Base-by-base conservation (phyloP, 371 early-diverging fungal species). In the Mucor circinelloides region DNA sequence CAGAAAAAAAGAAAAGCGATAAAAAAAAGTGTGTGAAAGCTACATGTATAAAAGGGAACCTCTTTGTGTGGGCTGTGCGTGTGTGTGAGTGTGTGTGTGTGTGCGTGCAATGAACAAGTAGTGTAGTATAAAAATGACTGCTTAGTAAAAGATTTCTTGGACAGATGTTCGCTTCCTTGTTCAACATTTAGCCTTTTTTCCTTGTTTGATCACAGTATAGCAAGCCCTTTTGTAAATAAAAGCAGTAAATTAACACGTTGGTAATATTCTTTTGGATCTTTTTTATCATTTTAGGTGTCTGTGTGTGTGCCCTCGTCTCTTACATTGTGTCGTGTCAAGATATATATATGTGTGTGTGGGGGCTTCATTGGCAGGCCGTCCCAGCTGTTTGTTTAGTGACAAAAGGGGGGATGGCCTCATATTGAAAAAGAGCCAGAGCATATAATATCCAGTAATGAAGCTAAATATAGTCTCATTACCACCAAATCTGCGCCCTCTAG, bases 21-120 rank as follows among this genome's bases (percentile, higher is more conserved):
- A 60, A 36, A 60, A 28, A 25, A 60, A 60, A 44, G 42, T 44
- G 52, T 52, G 52, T 52, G 52, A 52, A 52, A 52, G 52, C 21
- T 52, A 52, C 27, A 52, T 52, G 52, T 27, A 52, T 27, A 52
- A 27, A 52, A 52, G 27, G 46, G 52, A 52, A 52, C 27, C 23
- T 52, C 52, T 52, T 27, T 23, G 23, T 23, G 10, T 27, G 50
- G 21, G 50, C 13, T 13, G 21, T 23, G 50, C 23, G 52, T 15
- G 52, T 2, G 52, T 38, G 21, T 52, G 52, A 5, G 44, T 27
- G 52, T 15, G 52, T 15, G 52, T 13, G 52, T 27, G 27, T 52
- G 23, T 27, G 12, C 1, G 52, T 27, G 27, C 27, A 52, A 21
- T 23, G 25, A 27, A 3, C 27, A 27, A 52, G 52, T 50, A 52